Conservation (phyloP, 2,329 filamentous ascomycete genomes). For the Claviceps monticola region DNA sequence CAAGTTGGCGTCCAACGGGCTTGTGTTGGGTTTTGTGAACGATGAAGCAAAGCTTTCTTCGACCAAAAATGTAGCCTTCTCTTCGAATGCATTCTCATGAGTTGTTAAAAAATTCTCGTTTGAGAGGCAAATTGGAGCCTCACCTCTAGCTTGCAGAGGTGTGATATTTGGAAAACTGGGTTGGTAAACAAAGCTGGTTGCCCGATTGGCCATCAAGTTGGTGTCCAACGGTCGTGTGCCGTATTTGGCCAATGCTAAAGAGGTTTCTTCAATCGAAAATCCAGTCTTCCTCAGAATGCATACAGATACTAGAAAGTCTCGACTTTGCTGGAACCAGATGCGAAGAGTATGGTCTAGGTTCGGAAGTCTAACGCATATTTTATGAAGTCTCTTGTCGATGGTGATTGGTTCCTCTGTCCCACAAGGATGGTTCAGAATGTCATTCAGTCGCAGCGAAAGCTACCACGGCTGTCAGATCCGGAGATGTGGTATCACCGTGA, state of each 20-base stretch:
- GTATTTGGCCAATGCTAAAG: not conserved
- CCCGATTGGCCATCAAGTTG: not conserved
- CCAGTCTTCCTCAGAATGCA: conserved; percentile 19
- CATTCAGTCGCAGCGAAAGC: conserved; percentile 6
- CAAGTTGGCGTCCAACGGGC: not conserved
- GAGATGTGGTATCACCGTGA: not conserved
- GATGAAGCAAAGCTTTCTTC: conserved; percentile 7
- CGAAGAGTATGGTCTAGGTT: conserved; percentile 13
- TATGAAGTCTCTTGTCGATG: conserved; percentile 9
- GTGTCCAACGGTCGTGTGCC: not conserved
- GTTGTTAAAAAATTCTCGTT: not conserved
- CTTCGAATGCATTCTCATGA: not conserved
- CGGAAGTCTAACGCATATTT: conserved; percentile 15
- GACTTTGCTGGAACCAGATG: conserved; percentile 15
- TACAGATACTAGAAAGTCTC: conserved; percentile 20
- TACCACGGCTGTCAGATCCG: conserved; percentile 1
- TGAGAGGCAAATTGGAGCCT: conserved; percentile 2
- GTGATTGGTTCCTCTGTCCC: conserved; percentile 6
- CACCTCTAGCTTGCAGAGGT: conserved; percentile 5
- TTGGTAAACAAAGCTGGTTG: not conserved
- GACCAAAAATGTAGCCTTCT: conserved; percentile 17
- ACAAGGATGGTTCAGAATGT: conserved; percentile 2
- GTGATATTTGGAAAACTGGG: conserved; percentile 15
- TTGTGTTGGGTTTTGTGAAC: not conserved
- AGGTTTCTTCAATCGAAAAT: conserved; percentile 13